Evolutionary conservation across 1,139 yeast genomes (phyloP), one percentile per base, ranked within the genome.

Genomic region (Kodamaea sp.): DNA sequence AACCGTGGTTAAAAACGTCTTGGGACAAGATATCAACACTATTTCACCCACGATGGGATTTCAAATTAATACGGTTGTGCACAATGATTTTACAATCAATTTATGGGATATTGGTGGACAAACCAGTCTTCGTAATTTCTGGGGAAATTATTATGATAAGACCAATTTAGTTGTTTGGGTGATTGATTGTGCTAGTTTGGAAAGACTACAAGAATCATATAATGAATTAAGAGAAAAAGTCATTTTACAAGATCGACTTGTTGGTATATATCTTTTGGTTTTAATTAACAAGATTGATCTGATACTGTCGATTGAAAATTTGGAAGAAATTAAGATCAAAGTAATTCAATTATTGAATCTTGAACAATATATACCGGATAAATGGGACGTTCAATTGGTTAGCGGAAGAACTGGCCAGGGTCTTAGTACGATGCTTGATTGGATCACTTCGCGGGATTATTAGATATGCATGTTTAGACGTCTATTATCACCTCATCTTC

Each of bases 51-150:
- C 86, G 2, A 65, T 82, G 70, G 74, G 73, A 40, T 76, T 58
- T 62, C 75, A 66, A 63, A 58, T 80, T 65, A 68, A 66, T 42
- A 72, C 78, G 5, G 49, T 74, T 6, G 41, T 47, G 2, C 55
- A 62, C 45, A 44, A 56, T 2, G 60, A 52, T 24, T 63, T 45
- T 47, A 62, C 59, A 29, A 52, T 68, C 35, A 79, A 79, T 43
- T 57, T 81, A 29, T 83, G 90, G 97, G 97, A 88, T 55, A 80
- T 89, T 8, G 97, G 97, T 2, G 97, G 97, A 0, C 96, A 89
- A 57, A 67, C 75, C 9, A 75, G 86, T 11, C 63, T 88, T 35
- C 70, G 96, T 34, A 79, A 87, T 15, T 88, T 88, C 58, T 88
- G 97, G 97, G 79, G 86, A 42, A 89, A 89, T 62, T 88, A 89